A percentile compares a stretch with the other conserved stretches of the same genome.
These are phyloP conservation scores for Coemansia sp. DNA, from an alignment of 192 early-diverging fungal species.

Conservation along the genomic window DNA sequence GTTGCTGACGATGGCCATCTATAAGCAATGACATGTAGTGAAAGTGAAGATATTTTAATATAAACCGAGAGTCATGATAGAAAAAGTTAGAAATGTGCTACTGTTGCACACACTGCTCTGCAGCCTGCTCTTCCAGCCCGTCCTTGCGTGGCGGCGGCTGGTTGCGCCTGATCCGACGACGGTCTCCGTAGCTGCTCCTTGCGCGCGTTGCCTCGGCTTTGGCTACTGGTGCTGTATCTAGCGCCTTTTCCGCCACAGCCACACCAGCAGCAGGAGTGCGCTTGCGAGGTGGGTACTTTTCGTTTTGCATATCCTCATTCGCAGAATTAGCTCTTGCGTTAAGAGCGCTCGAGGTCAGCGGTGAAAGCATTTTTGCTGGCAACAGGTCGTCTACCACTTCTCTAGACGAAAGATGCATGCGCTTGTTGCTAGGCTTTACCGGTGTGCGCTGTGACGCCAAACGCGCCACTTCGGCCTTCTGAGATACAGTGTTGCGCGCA, in stretches of 20 bases:
- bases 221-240: conserved; percentile 4
- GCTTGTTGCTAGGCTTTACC: conserved; percentile 24
- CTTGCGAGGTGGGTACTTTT: conserved; percentile 36
- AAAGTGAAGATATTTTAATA: not conserved
- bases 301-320: not conserved
- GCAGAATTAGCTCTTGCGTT: conserved; percentile 21
- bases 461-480: conserved; percentile 18
- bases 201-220: conserved; percentile 23
- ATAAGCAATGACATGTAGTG: conserved; percentile 38
- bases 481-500: not conserved
- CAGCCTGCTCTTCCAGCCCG: conserved; percentile 42
- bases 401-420: conserved; percentile 5
- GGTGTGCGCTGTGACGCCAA: conserved; percentile 31
- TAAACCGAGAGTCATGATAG: not conserved
- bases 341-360: conserved; percentile 35
- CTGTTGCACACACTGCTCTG: conserved; percentile 53
- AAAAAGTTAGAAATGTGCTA: not conserved
- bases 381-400: conserved; percentile 10
- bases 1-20: conserved; percentile 63
- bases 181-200: conserved; percentile 47
- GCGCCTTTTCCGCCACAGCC: not conserved
- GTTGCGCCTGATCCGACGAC: conserved; percentile 46
- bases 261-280: conserved; percentile 19
- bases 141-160: conserved; percentile 28
- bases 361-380: conserved; percentile 29